A percentile compares a stretch with the other conserved stretches of the same genome.
Evolutionary conservation across 805 yeast genomes (phyloP).

Genomic region (Starmerella potacharoeniae): DNA sequence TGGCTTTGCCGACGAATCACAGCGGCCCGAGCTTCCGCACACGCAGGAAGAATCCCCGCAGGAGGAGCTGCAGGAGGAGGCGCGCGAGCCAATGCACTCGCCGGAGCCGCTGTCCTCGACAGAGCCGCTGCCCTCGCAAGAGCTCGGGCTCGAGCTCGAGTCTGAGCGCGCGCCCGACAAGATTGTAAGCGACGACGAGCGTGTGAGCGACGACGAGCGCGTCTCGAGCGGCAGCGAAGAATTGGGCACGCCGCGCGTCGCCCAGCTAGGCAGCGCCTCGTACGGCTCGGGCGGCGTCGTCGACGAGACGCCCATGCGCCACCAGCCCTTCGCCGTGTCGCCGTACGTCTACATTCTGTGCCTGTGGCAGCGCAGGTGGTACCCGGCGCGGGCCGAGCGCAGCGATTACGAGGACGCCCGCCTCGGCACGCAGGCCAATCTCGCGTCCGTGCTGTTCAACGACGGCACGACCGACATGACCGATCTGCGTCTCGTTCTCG

Average conservation of each 20-base stretch:
- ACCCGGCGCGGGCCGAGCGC: slow-evolving; percentile 12
- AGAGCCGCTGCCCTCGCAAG: slow-evolving; percentile 2
- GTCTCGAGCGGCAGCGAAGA: slow-evolving; percentile 9
- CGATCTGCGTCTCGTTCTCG: slow-evolving; percentile 3
- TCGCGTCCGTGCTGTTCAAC: slow-evolving; percentile 10
- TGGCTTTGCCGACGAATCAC: not conserved
- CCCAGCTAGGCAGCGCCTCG: not conserved
- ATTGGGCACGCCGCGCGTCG: not conserved
- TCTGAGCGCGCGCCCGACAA: not conserved
- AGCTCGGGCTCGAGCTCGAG: slow-evolving; percentile 6
- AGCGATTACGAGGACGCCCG: slow-evolving; percentile 5
- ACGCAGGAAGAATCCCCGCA: slow-evolving; percentile 2
- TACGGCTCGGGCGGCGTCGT: slow-evolving; percentile 8
- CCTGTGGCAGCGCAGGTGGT: slow-evolving; percentile 15
- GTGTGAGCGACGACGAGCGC: slow-evolving; percentile 6
- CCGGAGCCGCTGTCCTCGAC: too few relatives aligned
- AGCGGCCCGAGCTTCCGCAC: not conserved
- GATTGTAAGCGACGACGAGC: slow-evolving; percentile 6
- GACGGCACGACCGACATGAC: slow-evolving; percentile 7
- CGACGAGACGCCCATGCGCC: slow-evolving; percentile 17
- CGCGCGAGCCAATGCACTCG: too few relatives aligned
- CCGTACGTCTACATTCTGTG: slow-evolving; percentile 5
- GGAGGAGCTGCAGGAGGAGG: too few relatives aligned
- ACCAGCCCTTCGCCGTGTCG: not conserved
- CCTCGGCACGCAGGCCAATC: not conserved